Evolutionary conservation across 495 filamentous ascomycete species (phyloP), one percentile per base, ranked within the genome.

Genomic region (Diplogelasinospora grovesii): DNA sequence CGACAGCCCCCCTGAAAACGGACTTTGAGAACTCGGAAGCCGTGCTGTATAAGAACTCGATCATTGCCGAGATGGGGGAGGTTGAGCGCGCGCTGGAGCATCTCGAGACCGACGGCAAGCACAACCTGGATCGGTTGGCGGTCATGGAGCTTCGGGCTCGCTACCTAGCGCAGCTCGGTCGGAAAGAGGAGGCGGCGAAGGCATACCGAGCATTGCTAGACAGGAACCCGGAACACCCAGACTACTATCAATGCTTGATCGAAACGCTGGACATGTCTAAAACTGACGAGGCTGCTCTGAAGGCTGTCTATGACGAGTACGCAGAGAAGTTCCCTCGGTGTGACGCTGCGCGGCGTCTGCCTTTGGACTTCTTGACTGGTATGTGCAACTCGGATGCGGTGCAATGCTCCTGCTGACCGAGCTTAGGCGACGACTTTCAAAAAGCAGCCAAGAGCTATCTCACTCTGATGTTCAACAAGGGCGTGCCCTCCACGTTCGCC

Each of bases 21-120:
- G 92, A 99, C 61, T 61, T 71, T 47, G 92, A 99, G 57, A 86
- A 99, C 59, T 88, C 87, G n/a, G 92, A 99, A 63, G 90, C 92
- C 15, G 71, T 84, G 10, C 70, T 99, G 59, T 99, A 99, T 67
- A 96, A 94, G 66, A 99, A 97, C 60, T 74, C 74, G 14, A 83
- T 99, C 45, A 95, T 99, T 58, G 88, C 86, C 22, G 93, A 96
- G 60, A 68, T 70, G 20, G 87, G 88, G 8, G 79, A 97, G 30
- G 68, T 75, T 13, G 75, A 87, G 52, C 72, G 80, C 51, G 92
- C 92, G 13, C 59, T 99, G 59, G 83, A 94, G 34, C 87, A 99
- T 57, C 68, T 99, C 8, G 82, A 95, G 48, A 72, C 72, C 5
- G 75, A 85, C 32, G 74, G 73, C 27, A 86, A 89, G 69, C 67